phyloP scores from a whole-genome alignment of 2,329 filamentous ascomycete species.

The Colletotrichum melonis region DNA sequence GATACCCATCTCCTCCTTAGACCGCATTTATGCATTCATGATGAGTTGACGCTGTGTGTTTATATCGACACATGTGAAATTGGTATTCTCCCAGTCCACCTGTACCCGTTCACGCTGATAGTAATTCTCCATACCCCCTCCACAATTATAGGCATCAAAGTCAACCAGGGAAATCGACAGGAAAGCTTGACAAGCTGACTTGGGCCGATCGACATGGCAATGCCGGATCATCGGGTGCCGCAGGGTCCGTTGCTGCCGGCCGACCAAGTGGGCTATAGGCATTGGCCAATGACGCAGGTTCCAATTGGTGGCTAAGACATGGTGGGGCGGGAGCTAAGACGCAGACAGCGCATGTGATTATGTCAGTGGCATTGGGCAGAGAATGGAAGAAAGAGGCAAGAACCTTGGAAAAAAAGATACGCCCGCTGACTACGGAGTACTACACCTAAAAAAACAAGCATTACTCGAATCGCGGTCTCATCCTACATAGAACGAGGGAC shows the following conservation, averaged over 20 bases:
- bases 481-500: not conserved
- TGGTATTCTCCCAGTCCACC: not conserved
- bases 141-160: constrained; percentile 2
- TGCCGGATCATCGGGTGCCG: constrained; percentile 31
- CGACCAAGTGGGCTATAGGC: not conserved
- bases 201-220: constrained; percentile 15
- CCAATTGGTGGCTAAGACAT: not conserved
- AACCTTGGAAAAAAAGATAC: not conserved
- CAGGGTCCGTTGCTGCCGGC: constrained; percentile 17
- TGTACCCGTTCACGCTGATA: not conserved
- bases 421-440: constrained; percentile 10
- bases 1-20: not conserved
- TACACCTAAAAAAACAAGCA: not conserved
- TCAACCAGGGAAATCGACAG: constrained; percentile 13
- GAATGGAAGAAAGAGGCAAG: not conserved
- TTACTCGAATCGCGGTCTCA: not conserved
- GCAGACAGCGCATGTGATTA: constrained; percentile 26
- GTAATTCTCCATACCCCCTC: not conserved
- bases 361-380: constrained; percentile 27
- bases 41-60: not conserved
- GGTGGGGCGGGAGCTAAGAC: not conserved
- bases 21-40: not conserved
- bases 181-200: constrained; percentile 3
- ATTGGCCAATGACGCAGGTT: constrained; percentile 14
- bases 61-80: not conserved